These are phyloP conservation scores for Sarocladium brachiariae DNA, from an alignment of 2,329 filamentous ascomycete genomes.

Conservation along the genomic window DNA sequence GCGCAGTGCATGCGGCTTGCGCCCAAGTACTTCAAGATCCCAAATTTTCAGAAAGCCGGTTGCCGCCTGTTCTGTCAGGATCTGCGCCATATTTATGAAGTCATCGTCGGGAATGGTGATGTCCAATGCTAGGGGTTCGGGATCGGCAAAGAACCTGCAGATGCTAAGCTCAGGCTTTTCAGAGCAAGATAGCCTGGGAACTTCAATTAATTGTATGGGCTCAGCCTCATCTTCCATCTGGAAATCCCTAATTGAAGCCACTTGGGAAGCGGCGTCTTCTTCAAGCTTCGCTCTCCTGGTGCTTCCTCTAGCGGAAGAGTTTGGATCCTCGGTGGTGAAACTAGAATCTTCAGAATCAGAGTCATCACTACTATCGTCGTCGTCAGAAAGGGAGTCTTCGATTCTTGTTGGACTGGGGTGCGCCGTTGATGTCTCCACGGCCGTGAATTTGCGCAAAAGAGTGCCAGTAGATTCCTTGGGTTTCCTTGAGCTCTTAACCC, in stretches of 20 bases:
- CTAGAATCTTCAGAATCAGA: slow-evolving; percentile 52
- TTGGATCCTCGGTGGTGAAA: slow-evolving; percentile 41
- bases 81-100: slow-evolving; percentile 59
- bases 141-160: slow-evolving; percentile 50
- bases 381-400: slow-evolving; percentile 33
- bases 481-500: slow-evolving; percentile 34
- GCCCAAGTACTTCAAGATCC: slow-evolving; percentile 5
- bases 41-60: slow-evolving; percentile 38
- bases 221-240: slow-evolving; percentile 40
- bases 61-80: slow-evolving; percentile 64
- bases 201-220: slow-evolving; percentile 39
- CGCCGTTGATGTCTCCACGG: slow-evolving; percentile 18
- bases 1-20: slow-evolving; percentile 9
- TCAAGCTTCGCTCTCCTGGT: slow-evolving; percentile 34
- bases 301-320: slow-evolving; percentile 43
- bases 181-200: slow-evolving; percentile 40
- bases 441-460: slow-evolving; percentile 21
- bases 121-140: slow-evolving; percentile 44
- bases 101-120: slow-evolving; percentile 48
- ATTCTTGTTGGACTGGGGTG: slow-evolving; percentile 30
- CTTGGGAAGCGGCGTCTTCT: slow-evolving; percentile 48
- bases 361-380: slow-evolving; percentile 42
- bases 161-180: slow-evolving; percentile 44
- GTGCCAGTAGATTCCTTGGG: slow-evolving; percentile 21
- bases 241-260: slow-evolving; percentile 42